Base-by-base conservation (phyloP, 2,329 filamentous ascomycete genomes). In the Alternaria sp. region DNA sequence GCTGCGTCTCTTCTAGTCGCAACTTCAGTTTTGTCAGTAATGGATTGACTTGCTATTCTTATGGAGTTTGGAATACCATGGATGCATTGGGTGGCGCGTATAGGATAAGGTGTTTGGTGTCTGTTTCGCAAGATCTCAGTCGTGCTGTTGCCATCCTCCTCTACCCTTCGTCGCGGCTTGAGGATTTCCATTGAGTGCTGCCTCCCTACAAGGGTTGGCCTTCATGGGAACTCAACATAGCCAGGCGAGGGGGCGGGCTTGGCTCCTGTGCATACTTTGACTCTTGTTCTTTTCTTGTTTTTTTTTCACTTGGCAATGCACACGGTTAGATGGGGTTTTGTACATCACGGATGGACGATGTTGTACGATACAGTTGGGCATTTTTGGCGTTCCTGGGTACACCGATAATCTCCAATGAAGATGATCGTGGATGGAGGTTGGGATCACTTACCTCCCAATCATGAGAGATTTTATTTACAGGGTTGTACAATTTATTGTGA, bases 1-100 rank as follows among this genome's bases (percentile, higher is more conserved):
- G 58, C 48, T 72, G 39, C 62, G 68, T 41, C 56, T 72, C 13
- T 62, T 67, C 46, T 72, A 65, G 54, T 33, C 21, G 6, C 21
- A 14, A 23, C 21, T 44, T 29, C 6, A 2, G 5, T 44, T 14
- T 51, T 41, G 17, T 17, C n/a, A 5, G 33, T 34, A 14, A n/a
- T 42, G 46, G 44, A 51, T 36, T 23, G 21, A 13, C 31, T 26
- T 48, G 24, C 42, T n/a, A n/a, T 48, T 23, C 31, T 59, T 55
- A 34, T 24, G 55, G 55, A 45, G 39, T 46, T 52, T 51, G 33
- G 23, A 4, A 54, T 34, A 56, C 13, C 23, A 54, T 51, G 45
- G 9, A 49, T 37, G 44, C 44, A 60, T 58, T 46, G 29, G 34
- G 26, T 21, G 26, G 28, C 21, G 21, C 21, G 9, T 14, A 6